phyloP scores from a whole-genome alignment of 805 yeast genomes.

The Candida caryicola region DNA sequence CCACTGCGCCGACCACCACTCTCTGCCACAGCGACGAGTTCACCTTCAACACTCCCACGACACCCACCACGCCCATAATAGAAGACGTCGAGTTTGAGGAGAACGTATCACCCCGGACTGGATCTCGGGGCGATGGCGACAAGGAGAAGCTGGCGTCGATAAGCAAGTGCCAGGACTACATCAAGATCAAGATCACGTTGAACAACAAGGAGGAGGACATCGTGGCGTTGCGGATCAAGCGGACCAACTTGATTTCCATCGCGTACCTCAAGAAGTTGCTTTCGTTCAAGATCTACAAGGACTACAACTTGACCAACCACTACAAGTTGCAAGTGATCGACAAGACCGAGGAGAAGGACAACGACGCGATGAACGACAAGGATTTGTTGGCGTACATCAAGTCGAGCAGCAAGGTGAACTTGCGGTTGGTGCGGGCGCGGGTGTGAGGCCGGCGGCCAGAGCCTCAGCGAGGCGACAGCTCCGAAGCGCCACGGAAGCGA shows the following conservation, averaged over 20 bases:
- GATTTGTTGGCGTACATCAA: slow-evolving; percentile 17
- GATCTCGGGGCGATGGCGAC: neutral
- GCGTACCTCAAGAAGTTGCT: slow-evolving; percentile 26
- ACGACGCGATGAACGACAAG: slow-evolving; percentile 14
- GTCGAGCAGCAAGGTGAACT: slow-evolving; percentile 21
- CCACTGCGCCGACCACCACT: slow-evolving; percentile 1
- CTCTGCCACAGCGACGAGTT: slow-evolving; percentile 1
- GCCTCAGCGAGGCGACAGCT: too few relatives aligned
- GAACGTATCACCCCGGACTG: slow-evolving; percentile 1
- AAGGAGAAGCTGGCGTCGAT: neutral
- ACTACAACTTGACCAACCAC: slow-evolving; percentile 24
- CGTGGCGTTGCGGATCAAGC: slow-evolving; percentile 24
- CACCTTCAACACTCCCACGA: slow-evolving; percentile 3
- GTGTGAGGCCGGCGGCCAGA: too few relatives aligned
- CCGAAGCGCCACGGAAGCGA: too few relatives aligned
- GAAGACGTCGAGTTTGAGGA: slow-evolving; percentile 10
- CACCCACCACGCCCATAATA: slow-evolving; percentile 15
- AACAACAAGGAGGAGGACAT: slow-evolving; percentile 29
- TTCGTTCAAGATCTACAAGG: slow-evolving; percentile 30
- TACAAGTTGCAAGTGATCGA: slow-evolving; percentile 21
- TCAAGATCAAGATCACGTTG: slow-evolving; percentile 26
- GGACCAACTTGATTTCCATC: slow-evolving; percentile 22
- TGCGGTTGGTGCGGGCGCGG: slow-evolving; percentile 21
- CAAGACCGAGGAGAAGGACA: slow-evolving; percentile 6
- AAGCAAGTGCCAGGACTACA: slow-evolving; percentile 8